phyloP scores from a whole-genome alignment of 805 yeast species.

The Yarrowia yakushimensis region DNA sequence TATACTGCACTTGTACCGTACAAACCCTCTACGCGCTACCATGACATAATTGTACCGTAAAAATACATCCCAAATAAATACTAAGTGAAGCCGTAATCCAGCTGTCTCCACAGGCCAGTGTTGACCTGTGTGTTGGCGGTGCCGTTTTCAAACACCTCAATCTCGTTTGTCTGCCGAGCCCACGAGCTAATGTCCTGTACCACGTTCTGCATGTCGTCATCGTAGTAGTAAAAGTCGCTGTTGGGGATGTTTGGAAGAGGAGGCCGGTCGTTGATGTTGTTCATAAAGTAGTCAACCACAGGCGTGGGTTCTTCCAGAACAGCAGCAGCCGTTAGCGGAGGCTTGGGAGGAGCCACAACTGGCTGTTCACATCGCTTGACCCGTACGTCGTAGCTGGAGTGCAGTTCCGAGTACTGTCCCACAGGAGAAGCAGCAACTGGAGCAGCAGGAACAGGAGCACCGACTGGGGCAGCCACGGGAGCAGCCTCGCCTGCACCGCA shows the following conservation, averaged over 20 bases:
- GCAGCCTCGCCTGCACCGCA: not conserved
- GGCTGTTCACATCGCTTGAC: slow-evolving; percentile 8
- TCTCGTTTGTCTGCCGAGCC: slow-evolving; percentile 29
- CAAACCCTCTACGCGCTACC: no score
- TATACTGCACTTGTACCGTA: no score
- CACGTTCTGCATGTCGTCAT: slow-evolving; percentile 34
- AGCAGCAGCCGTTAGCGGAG: not conserved
- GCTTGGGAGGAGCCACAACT: not conserved
- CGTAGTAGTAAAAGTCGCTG: slow-evolving; percentile 30
- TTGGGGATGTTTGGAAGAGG: slow-evolving; percentile 4
- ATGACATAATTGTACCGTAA: not conserved
- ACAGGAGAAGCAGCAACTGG: not conserved
- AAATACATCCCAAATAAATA: not conserved
- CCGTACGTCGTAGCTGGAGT: slow-evolving; percentile 13
- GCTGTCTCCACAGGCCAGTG: slow-evolving; percentile 26
- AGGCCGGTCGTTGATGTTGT: slow-evolving; percentile 10
- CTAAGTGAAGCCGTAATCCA: slow-evolving; percentile 30
- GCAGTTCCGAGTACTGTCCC: slow-evolving; percentile 19
- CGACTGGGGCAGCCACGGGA: no score
- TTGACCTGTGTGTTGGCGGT: slow-evolving; percentile 27
- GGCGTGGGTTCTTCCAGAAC: slow-evolving; percentile 10
- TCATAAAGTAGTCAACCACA: slow-evolving; percentile 3
- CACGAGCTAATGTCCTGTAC: slow-evolving; percentile 35
- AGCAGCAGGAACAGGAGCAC: not conserved
- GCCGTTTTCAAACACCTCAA: slow-evolving; percentile 23